phyloP scores from a whole-genome alignment of 495 filamentous ascomycete species.

The Penicillium herquei region DNA sequence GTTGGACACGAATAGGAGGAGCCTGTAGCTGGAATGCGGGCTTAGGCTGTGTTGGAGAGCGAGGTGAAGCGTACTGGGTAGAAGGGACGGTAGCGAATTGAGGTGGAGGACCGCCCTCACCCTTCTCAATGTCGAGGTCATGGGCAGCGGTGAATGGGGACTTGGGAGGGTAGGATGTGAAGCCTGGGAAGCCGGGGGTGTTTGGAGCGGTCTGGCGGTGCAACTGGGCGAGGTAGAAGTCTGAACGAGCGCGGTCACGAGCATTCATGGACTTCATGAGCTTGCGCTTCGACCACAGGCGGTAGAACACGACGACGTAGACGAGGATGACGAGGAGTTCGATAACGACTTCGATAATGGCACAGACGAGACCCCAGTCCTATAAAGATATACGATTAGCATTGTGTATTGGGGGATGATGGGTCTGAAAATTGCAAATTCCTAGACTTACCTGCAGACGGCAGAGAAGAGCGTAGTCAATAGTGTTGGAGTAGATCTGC shows the following conservation, averaged over 20 bases:
- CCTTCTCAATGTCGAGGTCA: constrained; percentile 54
- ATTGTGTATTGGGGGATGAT: background rate
- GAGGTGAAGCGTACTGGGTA: constrained; percentile 48
- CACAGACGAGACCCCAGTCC: constrained; percentile 95
- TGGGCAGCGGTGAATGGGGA: constrained; percentile 38
- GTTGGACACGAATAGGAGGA: constrained; percentile 73
- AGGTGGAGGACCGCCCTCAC: constrained; percentile 24
- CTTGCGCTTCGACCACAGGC: constrained; percentile 90
- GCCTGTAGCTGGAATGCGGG: constrained; percentile 80
- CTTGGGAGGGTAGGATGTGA: constrained; percentile 46
- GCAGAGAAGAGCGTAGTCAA: constrained; percentile 92
- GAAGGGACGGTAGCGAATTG: constrained; percentile 18
- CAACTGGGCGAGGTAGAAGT: constrained; percentile 94
- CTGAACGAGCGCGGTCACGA: constrained; percentile 88
- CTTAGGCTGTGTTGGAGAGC: constrained; percentile 43
- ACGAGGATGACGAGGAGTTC: constrained; percentile 88
- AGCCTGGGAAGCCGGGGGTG: constrained; percentile 72
- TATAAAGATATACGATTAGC: constrained; percentile 27
- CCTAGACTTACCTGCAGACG: constrained; percentile 74
- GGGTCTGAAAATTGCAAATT: background rate
- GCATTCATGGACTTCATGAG: constrained; percentile 95
- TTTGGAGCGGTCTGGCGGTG: constrained; percentile 91
- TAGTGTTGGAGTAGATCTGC: constrained; percentile 68
- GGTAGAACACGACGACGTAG: constrained; percentile 93
- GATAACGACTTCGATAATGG: constrained; percentile 93